These are phyloP conservation scores for Plenodomus lindquistii DNA, from an alignment of 2,329 filamentous ascomycete genomes.

Conservation along the genomic window DNA sequence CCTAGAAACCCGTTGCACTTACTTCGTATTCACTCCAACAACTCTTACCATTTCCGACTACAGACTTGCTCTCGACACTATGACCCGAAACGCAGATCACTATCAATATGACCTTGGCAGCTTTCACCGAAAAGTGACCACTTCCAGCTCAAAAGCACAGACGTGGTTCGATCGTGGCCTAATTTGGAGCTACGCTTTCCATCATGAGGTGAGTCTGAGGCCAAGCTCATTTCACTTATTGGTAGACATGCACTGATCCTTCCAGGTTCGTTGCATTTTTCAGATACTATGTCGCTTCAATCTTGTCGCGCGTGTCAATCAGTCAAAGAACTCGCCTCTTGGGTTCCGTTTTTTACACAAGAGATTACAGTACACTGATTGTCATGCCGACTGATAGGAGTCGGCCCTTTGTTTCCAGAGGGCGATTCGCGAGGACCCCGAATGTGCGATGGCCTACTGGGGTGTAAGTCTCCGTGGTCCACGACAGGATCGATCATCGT, in stretches of 20 bases:
- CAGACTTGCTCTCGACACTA: not conserved
- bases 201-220: constrained; percentile 58
- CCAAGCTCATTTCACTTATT: not conserved
- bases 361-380: not conserved
- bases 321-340: too few species aligned
- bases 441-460: constrained; percentile 69
- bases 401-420: constrained; percentile 65
- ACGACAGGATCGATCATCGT: not conserved
- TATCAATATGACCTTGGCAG: not conserved
- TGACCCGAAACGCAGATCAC: not conserved
- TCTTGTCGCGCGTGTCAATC: not conserved
- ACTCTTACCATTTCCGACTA: not conserved
- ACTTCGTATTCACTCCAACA: not conserved
- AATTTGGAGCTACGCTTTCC: constrained; percentile 76
- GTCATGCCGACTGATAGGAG: constrained; percentile 47
- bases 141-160: constrained; percentile 57
- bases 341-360: not conserved
- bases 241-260: not conserved
- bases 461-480: constrained; percentile 48
- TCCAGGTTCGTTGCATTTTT: not conserved
- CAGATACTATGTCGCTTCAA: not conserved
- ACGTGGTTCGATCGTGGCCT: constrained; percentile 73
- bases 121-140: constrained; percentile 55
- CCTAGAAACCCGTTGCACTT: constrained; percentile 8
- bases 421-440: constrained; percentile 58